Evolutionary conservation across 176 grass and related monocot species (phyloP).

Genomic region (Hsuehochloa calcarea): DNA sequence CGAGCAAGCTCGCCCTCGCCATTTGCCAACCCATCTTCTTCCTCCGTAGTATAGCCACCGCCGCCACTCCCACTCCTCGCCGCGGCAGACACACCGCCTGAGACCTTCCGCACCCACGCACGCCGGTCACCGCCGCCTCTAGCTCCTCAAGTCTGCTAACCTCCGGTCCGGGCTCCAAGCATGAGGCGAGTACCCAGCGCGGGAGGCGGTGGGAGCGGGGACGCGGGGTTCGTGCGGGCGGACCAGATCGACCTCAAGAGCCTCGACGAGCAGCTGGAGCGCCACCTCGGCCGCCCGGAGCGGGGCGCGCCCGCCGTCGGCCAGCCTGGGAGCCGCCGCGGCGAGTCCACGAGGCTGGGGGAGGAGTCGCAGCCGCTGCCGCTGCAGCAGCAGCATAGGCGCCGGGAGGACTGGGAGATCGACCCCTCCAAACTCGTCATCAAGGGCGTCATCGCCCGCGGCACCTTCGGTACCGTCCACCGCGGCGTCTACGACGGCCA

Average conservation of each 20-base stretch:
- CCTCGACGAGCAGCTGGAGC: constrained; percentile 97
- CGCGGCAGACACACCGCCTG: constrained; percentile 19
- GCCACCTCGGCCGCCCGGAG: constrained; percentile 64
- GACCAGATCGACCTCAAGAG: constrained; percentile 99
- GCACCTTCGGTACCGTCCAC: constrained; percentile 95
- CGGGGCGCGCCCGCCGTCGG: neutral
- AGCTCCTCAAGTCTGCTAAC: constrained; percentile 42
- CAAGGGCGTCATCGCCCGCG: constrained; percentile 89
- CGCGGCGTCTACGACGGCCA: constrained; percentile 97
- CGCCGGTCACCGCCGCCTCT: constrained; percentile 28
- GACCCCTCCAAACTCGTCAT: constrained; percentile 80
- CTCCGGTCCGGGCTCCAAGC: constrained; percentile 51
- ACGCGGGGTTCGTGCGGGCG: constrained; percentile 80
- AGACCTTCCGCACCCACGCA: neutral
- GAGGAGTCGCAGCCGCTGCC: neutral
- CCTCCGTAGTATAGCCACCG: constrained; percentile 15
- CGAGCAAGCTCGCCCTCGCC: constrained; percentile 25
- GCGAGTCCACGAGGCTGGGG: constrained; percentile 32
- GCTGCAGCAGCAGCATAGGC: neutral
- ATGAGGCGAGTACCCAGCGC: constrained; percentile 61
- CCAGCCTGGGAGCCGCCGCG: constrained; percentile 10
- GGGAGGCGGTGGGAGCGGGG: constrained; percentile 43
- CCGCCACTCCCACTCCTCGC: neutral
- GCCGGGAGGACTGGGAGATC: constrained; percentile 92
- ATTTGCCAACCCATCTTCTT: constrained; percentile 10